Conservation (phyloP, 768 basidiomycete species). For the Boletus vinaceobasis region DNA sequence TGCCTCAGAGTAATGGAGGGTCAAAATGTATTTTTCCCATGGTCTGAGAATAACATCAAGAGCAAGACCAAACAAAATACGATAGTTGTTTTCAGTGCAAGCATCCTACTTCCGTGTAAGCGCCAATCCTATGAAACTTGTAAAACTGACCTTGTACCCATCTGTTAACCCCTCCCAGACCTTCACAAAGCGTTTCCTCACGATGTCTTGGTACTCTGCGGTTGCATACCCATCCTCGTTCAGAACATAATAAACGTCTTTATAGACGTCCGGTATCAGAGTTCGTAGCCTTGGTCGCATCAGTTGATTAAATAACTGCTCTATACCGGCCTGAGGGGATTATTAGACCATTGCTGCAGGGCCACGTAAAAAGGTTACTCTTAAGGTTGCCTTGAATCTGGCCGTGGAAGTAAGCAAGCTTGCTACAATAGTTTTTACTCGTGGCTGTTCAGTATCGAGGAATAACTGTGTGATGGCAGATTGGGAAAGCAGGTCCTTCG, state of each 20-base stretch:
- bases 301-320: conserved; percentile 94
- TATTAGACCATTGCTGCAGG: conserved; percentile 1
- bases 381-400: conserved; percentile 69
- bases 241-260: conserved; percentile 81
- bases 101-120: conserved; percentile 52
- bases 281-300: conserved; percentile 83
- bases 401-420: conserved; percentile 51
- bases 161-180: conserved; percentile 84
- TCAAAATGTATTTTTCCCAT: conserved; percentile 87
- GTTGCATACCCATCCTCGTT: conserved; percentile 84
- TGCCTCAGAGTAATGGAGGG: conserved; percentile 86
- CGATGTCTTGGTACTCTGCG: conserved; percentile 81
- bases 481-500: conserved; percentile 58
- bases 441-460: conserved; percentile 49
- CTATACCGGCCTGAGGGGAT: conserved; percentile 64
- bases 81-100: conserved; percentile 87
- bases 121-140: background rate
- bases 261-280: conserved; percentile 84
- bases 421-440: conserved; percentile 46
- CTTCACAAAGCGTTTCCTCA: conserved; percentile 87
- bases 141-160: conserved; percentile 71
- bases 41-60: conserved; percentile 89
- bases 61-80: conserved; percentile 77
- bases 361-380: conserved; percentile 46
- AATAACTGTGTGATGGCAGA: conserved; percentile 65